Base-by-base conservation (phyloP, 257 asterid genomes). In the Nicotiana knightiana region DNA sequence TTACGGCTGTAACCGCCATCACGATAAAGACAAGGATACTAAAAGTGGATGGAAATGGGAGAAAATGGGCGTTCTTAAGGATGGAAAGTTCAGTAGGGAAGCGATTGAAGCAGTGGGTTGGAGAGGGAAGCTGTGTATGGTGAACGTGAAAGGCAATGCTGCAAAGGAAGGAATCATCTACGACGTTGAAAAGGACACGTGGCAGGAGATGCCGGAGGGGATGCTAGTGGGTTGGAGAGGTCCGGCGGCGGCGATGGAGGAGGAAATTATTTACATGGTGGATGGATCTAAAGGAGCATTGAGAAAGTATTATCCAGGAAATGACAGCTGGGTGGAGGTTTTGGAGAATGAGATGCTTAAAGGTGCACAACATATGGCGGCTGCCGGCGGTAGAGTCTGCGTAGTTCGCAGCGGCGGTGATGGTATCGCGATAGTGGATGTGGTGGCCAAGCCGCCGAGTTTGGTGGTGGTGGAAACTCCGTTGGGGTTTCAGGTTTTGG, bases 141-240 rank as follows among this genome's bases (percentile, higher is more conserved):
- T 79, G 6, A 79, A 79, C 57, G 67, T 79, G 32, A 61, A 79
- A 79, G 98, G 98, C 2, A 84, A 82, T 67, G 91, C 91, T 0
- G 92, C 93, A 12, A 94, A 92, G 54, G 95, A 94, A 39, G 98
- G 97, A 11, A 82, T 82, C 5, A 78, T 92, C 8, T 92, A 92
- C 91, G 87, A 91, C 77, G 88, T 88, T 6, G 77, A 51, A 7
- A 33, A 68, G 7, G 93, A 94, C 30, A 1, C 77, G 1, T 94
- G 97, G 98, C 85, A 67, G 84, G 91, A 89, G 82, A 94, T 94
- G 98, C 97, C 98, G 77, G 90, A 82, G n/a, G 97, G 97, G 55
- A 94, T 94, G 98, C 57, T 90, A 79, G 76, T 61, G 3, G 98
- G 98, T 2, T 94, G 98, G 98, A 83, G 89, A 57, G 98, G 98